Conservation (phyloP, 306 rosid genomes). For the Lagenaria siceraria region DNA sequence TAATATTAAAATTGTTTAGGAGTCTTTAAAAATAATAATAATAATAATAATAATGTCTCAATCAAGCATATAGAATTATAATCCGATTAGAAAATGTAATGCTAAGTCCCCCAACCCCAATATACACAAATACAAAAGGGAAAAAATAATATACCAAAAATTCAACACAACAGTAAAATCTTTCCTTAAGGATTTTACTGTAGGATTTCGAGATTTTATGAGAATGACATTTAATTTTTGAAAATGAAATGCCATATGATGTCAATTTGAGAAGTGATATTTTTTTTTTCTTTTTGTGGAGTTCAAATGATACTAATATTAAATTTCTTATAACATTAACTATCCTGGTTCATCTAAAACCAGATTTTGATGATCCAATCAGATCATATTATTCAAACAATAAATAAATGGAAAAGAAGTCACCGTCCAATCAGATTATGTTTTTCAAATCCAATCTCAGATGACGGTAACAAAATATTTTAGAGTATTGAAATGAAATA, state of each 20-base stretch:
- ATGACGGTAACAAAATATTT: not conserved
- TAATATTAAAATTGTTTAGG: not conserved
- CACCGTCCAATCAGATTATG: not conserved
- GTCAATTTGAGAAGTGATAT: not conserved
- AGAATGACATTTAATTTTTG: constrained; percentile 3
- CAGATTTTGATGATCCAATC: not conserved
- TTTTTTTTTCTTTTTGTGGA: not conserved
- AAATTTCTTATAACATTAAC: not conserved
- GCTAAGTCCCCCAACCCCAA: not conserved
- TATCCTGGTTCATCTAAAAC: not conserved
- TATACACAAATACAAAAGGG: not conserved
- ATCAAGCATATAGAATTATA: not conserved
- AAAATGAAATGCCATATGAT: not conserved
- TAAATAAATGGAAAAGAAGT: not conserved
- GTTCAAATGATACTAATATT: not conserved
- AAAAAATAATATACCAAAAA: not conserved
- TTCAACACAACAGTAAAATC: not conserved
- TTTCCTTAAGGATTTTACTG: not conserved
- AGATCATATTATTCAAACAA: not conserved
- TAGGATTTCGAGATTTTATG: not conserved
- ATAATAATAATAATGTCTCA: not conserved
- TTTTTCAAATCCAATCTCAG: not conserved
- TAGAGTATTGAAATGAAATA: not conserved
- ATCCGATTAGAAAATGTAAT: not conserved
- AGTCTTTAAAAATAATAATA: not conserved